These are phyloP conservation scores for Calophaca sinica DNA, from an alignment of 306 rosid species.

Conservation along the genomic window DNA sequence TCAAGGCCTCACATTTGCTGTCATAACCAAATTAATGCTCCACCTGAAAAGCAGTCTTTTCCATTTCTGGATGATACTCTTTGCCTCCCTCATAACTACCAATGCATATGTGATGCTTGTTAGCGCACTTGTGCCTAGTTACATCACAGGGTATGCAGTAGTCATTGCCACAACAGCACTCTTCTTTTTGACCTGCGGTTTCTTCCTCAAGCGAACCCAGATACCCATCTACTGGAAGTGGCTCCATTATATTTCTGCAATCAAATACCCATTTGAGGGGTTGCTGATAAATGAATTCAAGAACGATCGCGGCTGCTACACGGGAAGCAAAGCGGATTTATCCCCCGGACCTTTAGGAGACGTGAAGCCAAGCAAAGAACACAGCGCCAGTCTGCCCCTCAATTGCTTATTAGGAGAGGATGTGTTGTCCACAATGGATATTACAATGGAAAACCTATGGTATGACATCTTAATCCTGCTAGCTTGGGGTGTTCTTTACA, in stretches of 20 bases:
- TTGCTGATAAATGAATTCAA: constrained; percentile 80
- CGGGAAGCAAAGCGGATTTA: constrained; percentile 60
- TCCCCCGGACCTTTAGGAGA: constrained; percentile 78
- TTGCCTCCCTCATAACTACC: constrained; percentile 83
- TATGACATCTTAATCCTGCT: constrained; percentile 68
- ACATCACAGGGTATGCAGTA: constrained; percentile 87
- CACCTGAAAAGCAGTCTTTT: constrained; percentile 57
- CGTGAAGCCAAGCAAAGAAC: constrained; percentile 49
- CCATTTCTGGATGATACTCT: constrained; percentile 74
- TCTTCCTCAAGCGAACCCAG: constrained; percentile 73
- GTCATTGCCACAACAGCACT: constrained; percentile 94
- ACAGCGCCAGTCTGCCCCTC: not conserved
- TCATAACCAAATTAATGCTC: constrained; percentile 66
- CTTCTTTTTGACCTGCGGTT: constrained; percentile 90
- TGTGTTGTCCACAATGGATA: constrained; percentile 70
- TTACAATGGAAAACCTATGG: constrained; percentile 56
- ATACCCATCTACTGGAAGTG: constrained; percentile 75
- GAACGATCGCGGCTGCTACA: constrained; percentile 60
- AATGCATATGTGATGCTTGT: constrained; percentile 92
- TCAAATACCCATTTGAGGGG: constrained; percentile 91
- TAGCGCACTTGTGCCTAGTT: constrained; percentile 92
- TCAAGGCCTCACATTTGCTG: constrained; percentile 88
- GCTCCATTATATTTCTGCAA: constrained; percentile 89
- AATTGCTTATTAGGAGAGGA: constrained; percentile 76
- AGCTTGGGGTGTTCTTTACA: constrained; percentile 90